Evolutionary conservation across 768 basidiomycete species (phyloP).

Genomic region (Gyrodon lividus): DNA sequence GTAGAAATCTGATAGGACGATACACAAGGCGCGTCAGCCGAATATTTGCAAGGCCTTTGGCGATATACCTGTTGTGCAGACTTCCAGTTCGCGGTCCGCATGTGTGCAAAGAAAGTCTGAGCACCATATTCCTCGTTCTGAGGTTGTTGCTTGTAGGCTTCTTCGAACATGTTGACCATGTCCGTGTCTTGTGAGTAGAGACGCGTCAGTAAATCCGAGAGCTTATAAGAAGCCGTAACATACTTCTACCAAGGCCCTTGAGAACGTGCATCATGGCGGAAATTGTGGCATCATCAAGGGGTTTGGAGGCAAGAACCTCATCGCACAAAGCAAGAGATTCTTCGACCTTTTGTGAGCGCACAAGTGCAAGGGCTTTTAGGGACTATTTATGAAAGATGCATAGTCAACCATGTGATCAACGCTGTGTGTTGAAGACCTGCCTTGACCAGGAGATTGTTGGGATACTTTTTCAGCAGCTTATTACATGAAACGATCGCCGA

Average conservation of each 20-base stretch:
- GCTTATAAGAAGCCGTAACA: slow-evolving; percentile 13
- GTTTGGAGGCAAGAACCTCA: slow-evolving; percentile 71
- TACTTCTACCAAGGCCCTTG: slow-evolving; percentile 70
- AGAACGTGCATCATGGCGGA: slow-evolving; percentile 84
- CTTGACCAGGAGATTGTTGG: slow-evolving; percentile 70
- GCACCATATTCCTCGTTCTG: slow-evolving; percentile 78
- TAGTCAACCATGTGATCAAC: background rate
- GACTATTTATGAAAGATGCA: slow-evolving; percentile 46
- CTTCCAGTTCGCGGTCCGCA: slow-evolving; percentile 81
- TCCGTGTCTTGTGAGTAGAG: slow-evolving; percentile 54
- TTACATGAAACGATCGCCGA: slow-evolving; percentile 83
- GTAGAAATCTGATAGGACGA: slow-evolving; percentile 58
- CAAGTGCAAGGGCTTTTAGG: slow-evolving; percentile 80
- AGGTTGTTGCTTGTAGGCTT: slow-evolving; percentile 80
- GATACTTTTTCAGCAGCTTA: slow-evolving; percentile 85
- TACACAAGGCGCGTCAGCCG: background rate
- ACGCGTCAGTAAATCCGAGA: background rate
- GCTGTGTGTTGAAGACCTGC: slow-evolving; percentile 31
- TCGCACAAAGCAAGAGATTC: slow-evolving; percentile 78
- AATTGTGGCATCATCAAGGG: slow-evolving; percentile 70
- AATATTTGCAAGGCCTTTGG: background rate
- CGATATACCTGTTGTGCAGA: slow-evolving; percentile 72
- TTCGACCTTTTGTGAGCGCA: slow-evolving; percentile 83
- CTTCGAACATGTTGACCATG: slow-evolving; percentile 81
- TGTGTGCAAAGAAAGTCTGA: slow-evolving; percentile 84